A percentile compares a stretch with the other conserved stretches of the same genome.
phyloP scores from a whole-genome alignment of 225 moss, liverwort and hornwort genomes.

The Anthoceros angustus region DNA sequence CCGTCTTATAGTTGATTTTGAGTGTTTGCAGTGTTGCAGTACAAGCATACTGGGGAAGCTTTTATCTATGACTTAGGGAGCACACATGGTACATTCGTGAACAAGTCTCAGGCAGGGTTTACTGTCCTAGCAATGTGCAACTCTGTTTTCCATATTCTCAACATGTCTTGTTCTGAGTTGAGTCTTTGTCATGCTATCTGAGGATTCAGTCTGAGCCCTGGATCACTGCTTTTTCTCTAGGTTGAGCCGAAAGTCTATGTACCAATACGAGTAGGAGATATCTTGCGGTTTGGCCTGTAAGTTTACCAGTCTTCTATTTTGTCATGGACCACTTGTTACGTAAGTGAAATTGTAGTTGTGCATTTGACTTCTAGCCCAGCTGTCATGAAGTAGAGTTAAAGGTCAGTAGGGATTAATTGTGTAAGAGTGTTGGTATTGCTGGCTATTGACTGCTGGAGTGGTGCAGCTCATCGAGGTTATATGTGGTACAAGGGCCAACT shows the following conservation, averaged over 20 bases:
- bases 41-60: conserved; percentile 55
- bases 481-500: conserved; percentile 68
- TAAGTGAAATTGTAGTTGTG: too few species aligned
- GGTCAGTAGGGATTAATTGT: neutral
- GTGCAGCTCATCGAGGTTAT: conserved; percentile 74
- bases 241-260: conserved; percentile 65
- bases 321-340: neutral
- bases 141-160: neutral
- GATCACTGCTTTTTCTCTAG: conserved; percentile 31
- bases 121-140: neutral
- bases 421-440: neutral
- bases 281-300: conserved; percentile 90
- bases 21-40: conserved; percentile 64
- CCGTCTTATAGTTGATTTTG: neutral
- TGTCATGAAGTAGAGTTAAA: too few species aligned
- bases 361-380: too few species aligned
- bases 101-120: conserved; percentile 58
- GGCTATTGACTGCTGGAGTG: conserved; percentile 9
- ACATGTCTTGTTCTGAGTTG: neutral
- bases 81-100: conserved; percentile 87
- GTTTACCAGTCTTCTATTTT: conserved; percentile 8
- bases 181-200: conserved; percentile 5
- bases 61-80: conserved; percentile 84
- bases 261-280: conserved; percentile 70
- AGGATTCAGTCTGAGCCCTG: conserved; percentile 16